Conservation (phyloP, 176 grass and related monocot species). For the Rhynchospora pubera region DNA sequence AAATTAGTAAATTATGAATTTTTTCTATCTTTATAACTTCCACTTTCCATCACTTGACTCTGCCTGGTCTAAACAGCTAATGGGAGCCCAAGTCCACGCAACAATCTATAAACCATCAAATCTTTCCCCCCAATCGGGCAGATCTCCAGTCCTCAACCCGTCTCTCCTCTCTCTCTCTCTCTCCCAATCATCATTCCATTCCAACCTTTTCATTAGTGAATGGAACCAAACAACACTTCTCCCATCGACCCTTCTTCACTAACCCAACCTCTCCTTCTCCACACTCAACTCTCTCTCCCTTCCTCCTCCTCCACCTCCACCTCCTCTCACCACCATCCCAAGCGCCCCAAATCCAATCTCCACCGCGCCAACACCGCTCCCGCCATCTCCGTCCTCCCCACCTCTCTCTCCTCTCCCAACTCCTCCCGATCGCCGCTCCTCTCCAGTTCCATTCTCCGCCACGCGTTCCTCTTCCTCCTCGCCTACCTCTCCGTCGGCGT, state of each 20-base stretch:
- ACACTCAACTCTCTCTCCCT: not conserved
- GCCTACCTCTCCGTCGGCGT: constrained; percentile 45
- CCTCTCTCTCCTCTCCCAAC: not conserved
- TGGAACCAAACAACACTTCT: not conserved
- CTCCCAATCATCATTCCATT: not conserved
- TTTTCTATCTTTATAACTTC: too few species aligned
- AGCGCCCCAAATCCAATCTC: not conserved
- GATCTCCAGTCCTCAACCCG: not conserved
- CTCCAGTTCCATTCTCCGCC: constrained; percentile 28
- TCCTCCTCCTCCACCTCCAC: not conserved
- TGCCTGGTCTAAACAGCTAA: not conserved
- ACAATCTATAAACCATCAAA: not conserved
- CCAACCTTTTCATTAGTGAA: not conserved
- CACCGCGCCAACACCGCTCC: constrained; percentile 15
- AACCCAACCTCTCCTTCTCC: constrained; percentile 1
- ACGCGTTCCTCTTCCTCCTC: constrained; percentile 37
- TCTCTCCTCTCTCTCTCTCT: too few species aligned
- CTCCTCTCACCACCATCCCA: not conserved
- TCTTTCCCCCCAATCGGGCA: not conserved
- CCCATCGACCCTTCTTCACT: not conserved
- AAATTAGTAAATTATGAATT: too few species aligned
- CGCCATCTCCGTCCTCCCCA: not conserved
- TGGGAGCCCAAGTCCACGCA: not conserved
- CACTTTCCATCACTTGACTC: not conserved
- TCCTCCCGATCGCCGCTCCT: not conserved